Evolutionary conservation across 345 rosid genomes (phyloP).

Genomic region (Diplotaxis tenuifolia): DNA sequence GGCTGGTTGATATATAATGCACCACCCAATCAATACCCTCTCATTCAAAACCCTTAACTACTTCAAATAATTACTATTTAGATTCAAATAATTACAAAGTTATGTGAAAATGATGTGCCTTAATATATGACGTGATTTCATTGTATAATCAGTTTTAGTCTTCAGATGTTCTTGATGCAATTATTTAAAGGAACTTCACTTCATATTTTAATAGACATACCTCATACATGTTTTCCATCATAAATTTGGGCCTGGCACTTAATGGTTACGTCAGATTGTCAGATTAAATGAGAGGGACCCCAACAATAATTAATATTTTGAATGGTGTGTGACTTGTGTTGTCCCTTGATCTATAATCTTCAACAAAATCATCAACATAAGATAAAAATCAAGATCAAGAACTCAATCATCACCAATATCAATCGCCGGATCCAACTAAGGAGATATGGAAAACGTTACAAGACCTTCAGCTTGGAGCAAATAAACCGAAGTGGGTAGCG

Average conservation of each 20-base stretch:
- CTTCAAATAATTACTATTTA: background rate
- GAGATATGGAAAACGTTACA: too few species aligned
- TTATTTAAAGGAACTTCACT: background rate
- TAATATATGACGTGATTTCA: background rate
- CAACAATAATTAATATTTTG: background rate
- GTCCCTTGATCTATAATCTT: slow-evolving; percentile 18
- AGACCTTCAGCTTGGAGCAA: too few species aligned
- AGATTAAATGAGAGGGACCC: slow-evolving; percentile 22
- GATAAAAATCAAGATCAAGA: too few species aligned
- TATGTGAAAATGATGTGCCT: too few species aligned
- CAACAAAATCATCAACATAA: too few species aligned
- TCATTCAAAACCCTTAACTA: background rate
- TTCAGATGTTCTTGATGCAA: background rate
- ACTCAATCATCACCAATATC: too few species aligned
- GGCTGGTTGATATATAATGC: too few species aligned
- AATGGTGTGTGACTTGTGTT: background rate
- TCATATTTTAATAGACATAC: slow-evolving; percentile 4
- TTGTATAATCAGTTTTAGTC: background rate
- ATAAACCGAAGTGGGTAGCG: too few species aligned
- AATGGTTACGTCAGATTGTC: slow-evolving; percentile 34
- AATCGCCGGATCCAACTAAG: too few species aligned
- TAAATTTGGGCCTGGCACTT: slow-evolving; percentile 17
- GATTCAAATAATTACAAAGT: background rate
- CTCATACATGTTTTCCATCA: slow-evolving; percentile 17
- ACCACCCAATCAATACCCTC: background rate